A percentile compares a stretch with the other conserved stretches of the same genome.
phyloP scores from a whole-genome alignment of 768 basidiomycete genomes.

The Tulasnella sp. region DNA sequence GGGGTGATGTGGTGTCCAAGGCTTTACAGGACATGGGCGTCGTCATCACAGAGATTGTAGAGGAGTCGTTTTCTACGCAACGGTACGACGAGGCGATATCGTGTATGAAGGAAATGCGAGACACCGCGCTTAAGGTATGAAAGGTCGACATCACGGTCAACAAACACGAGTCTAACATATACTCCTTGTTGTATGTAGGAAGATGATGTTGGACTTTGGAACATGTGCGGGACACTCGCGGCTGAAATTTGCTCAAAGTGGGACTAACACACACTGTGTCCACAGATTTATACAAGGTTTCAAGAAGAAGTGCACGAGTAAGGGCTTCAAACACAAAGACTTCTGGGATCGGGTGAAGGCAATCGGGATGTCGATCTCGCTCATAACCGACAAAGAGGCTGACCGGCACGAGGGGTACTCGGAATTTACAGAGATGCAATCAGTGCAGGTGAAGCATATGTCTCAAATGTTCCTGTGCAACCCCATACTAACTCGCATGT shows the following conservation, averaged over 20 bases:
- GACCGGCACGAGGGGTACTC: constrained; percentile 47
- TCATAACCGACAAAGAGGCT: constrained; percentile 57
- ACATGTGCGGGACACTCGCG: constrained; percentile 39
- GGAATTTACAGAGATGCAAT: constrained; percentile 37
- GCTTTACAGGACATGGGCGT: constrained; percentile 69
- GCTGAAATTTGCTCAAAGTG: neutral
- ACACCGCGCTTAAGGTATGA: constrained; percentile 51
- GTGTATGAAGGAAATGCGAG: constrained; percentile 59
- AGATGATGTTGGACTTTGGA: constrained; percentile 79
- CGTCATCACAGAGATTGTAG: constrained; percentile 60
- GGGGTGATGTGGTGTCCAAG: constrained; percentile 73
- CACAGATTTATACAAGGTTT: constrained; percentile 52
- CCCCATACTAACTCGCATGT: too few species aligned
- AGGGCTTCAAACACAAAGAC: constrained; percentile 45
- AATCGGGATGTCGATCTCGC: constrained; percentile 42
- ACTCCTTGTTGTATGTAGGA: constrained; percentile 36
- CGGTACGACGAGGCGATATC: constrained; percentile 60
- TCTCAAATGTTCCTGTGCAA: too few species aligned
- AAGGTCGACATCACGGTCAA: neutral
- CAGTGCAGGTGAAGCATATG: constrained; percentile 11
- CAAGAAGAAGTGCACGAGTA: constrained; percentile 41
- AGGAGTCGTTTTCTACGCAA: constrained; percentile 57
- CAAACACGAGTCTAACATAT: neutral
- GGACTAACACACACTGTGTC: constrained; percentile 1
- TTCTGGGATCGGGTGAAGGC: constrained; percentile 53